Evolutionary conservation across 1,139 yeast species (phyloP).

Genomic region (Geotrichum histeridarum): DNA sequence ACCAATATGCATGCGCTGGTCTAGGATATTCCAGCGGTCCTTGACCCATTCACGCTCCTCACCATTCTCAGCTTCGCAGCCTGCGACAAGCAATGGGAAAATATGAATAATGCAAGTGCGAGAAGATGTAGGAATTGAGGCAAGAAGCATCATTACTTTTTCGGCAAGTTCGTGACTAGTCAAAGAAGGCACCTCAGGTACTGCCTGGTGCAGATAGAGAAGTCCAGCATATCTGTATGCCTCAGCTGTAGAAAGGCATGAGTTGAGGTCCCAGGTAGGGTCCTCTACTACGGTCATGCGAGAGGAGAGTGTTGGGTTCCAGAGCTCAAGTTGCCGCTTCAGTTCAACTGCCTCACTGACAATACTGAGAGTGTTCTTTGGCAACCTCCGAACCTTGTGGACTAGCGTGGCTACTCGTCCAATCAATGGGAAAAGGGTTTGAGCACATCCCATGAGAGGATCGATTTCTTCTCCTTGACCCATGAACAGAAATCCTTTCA

Average conservation of each 20-base stretch:
- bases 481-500: conserved; percentile 15
- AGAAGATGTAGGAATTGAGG: conserved; percentile 59
- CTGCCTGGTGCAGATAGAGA: conserved; percentile 60
- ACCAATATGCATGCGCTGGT: conserved; percentile 57
- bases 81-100: conserved; percentile 57
- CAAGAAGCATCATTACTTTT: conserved; percentile 53
- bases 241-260: conserved; percentile 64
- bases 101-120: conserved; percentile 55
- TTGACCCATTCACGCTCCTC: conserved; percentile 62
- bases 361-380: conserved; percentile 44
- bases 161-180: conserved; percentile 55
- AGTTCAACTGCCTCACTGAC: conserved; percentile 54
- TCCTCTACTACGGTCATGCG: conserved; percentile 41
- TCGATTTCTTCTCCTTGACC: conserved; percentile 43
- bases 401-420: conserved; percentile 59
- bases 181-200: conserved; percentile 58
- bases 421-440: conserved; percentile 56
- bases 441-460: conserved; percentile 63
- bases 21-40: conserved; percentile 53
- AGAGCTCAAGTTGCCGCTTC: conserved; percentile 48
- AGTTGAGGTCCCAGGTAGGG: conserved; percentile 51
- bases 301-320: conserved; percentile 46
- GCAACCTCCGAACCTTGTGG: conserved; percentile 43
- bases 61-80: conserved; percentile 55
- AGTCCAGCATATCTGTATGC: conserved; percentile 58